Conservation (phyloP, 177 flowering plant genomes). For the Vitis hybrid region DNA sequence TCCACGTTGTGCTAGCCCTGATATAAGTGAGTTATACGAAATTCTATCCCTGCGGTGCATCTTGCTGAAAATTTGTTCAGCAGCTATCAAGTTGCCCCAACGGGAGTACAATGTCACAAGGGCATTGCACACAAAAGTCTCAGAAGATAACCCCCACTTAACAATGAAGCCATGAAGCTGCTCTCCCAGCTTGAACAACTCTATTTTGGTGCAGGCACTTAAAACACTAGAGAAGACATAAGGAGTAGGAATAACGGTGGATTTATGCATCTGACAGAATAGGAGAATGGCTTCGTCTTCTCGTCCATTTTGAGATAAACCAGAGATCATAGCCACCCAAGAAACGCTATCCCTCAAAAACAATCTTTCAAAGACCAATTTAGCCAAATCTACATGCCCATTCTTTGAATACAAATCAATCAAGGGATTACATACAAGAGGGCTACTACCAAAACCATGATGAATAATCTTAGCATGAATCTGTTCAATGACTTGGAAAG, state of each 20-base stretch:
- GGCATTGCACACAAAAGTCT: slow-evolving; percentile 53
- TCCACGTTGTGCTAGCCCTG: slow-evolving; percentile 53
- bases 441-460: slow-evolving; percentile 37
- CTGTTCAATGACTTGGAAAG: slow-evolving; percentile 32
- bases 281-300: slow-evolving; percentile 36
- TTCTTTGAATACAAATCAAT: slow-evolving; percentile 53
- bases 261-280: slow-evolving; percentile 41
- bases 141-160: slow-evolving; percentile 45
- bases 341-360: slow-evolving; percentile 40
- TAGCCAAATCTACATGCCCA: slow-evolving; percentile 38
- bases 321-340: slow-evolving; percentile 65
- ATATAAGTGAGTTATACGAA: slow-evolving; percentile 53
- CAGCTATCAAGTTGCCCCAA: slow-evolving; percentile 29
- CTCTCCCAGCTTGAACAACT: slow-evolving; percentile 29
- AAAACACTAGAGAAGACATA: slow-evolving; percentile 49
- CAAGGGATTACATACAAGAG: slow-evolving; percentile 49
- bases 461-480: slow-evolving; percentile 50
- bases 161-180: slow-evolving; percentile 47
- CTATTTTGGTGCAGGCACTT: slow-evolving; percentile 50
- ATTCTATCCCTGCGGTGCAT: slow-evolving; percentile 41
- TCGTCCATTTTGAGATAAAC: slow-evolving; percentile 43
- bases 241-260: slow-evolving; percentile 43
- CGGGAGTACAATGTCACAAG: slow-evolving; percentile 51
- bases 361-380: slow-evolving; percentile 36
- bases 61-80: slow-evolving; percentile 39